These are phyloP conservation scores for Lophiotrema nucula DNA, from an alignment of 495 filamentous ascomycete species.

Conservation along the genomic window DNA sequence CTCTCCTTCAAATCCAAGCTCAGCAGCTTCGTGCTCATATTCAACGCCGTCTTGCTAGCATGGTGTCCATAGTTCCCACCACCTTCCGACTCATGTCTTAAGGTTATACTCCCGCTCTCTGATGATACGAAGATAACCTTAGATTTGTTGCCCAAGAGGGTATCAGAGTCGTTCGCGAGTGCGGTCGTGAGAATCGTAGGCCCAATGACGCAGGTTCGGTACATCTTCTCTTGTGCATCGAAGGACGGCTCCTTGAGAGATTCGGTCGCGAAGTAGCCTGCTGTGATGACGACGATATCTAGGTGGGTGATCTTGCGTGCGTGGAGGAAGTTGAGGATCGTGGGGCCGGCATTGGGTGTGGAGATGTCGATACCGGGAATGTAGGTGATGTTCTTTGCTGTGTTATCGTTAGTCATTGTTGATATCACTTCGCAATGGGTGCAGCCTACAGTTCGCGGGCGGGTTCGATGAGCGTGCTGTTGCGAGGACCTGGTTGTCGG, in stretches of 20 bases:
- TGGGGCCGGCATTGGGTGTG: constrained; percentile 30
- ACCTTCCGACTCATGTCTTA: constrained; percentile 67
- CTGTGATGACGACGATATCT: constrained; percentile 62
- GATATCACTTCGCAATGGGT: background rate
- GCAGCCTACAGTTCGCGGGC: constrained; percentile 16
- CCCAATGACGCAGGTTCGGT: constrained; percentile 64
- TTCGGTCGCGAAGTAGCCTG: constrained; percentile 69
- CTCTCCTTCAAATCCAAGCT: constrained; percentile 65
- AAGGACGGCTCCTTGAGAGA: constrained; percentile 61
- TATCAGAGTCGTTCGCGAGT: constrained; percentile 52
- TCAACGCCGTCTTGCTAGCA: constrained; percentile 68
- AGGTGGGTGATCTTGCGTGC: constrained; percentile 38
- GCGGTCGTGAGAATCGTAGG: constrained; percentile 65
- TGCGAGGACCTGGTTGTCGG: constrained; percentile 53
- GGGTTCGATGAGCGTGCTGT: constrained; percentile 52
- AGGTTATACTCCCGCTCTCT: constrained; percentile 66
- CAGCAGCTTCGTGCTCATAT: constrained; percentile 72
- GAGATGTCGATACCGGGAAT: constrained; percentile 36
- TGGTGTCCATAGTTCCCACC: constrained; percentile 74
- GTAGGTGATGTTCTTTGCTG: constrained; percentile 23
- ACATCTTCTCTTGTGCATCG: constrained; percentile 68
- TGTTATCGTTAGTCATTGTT: background rate
- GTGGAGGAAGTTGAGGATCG: constrained; percentile 13
- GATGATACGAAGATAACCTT: constrained; percentile 67
- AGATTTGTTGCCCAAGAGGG: constrained; percentile 24